phyloP scores from a whole-genome alignment of 1,284 basidiomycete genomes.

The Tylopilus orsonianus region DNA sequence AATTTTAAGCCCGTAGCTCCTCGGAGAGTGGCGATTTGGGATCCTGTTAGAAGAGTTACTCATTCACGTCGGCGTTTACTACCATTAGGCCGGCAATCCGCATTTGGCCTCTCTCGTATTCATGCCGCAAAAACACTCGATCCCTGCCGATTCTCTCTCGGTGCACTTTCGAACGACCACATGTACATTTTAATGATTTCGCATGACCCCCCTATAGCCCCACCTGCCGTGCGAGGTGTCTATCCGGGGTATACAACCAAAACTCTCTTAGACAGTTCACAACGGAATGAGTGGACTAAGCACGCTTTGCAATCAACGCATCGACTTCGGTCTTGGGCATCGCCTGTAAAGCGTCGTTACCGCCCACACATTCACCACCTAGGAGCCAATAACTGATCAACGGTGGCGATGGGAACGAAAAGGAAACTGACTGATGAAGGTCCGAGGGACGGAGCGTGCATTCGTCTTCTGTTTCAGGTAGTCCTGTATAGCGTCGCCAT shows the following conservation, averaged over 20 bases:
- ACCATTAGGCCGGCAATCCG: neutral
- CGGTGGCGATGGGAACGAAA: neutral
- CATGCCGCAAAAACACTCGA: too few relatives aligned
- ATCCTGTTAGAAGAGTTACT: too few relatives aligned
- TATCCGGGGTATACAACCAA: constrained; percentile 8
- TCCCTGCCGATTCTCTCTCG: neutral
- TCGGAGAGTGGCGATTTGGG: neutral
- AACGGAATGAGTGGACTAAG: neutral
- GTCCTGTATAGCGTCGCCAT: constrained; percentile 23
- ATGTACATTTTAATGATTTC: neutral
- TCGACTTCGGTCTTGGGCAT: constrained; percentile 7
- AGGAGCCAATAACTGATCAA: neutral
- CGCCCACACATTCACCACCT: constrained; percentile 26
- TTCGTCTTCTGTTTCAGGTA: constrained; percentile 23
- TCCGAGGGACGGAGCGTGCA: constrained; percentile 29
- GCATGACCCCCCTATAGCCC: neutral
- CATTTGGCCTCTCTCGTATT: neutral
- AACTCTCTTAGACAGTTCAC: neutral
- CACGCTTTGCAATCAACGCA: constrained; percentile 16
- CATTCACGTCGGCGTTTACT: too few relatives aligned
- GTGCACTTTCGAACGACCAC: neutral
- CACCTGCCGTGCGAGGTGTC: neutral
- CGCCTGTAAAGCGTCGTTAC: constrained; percentile 21
- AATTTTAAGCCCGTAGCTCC: neutral
- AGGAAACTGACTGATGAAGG: constrained; percentile 26